These are phyloP conservation scores for Fusarium mundagurra DNA, from an alignment of 2,329 filamentous ascomycete genomes.

Conservation along the genomic window DNA sequence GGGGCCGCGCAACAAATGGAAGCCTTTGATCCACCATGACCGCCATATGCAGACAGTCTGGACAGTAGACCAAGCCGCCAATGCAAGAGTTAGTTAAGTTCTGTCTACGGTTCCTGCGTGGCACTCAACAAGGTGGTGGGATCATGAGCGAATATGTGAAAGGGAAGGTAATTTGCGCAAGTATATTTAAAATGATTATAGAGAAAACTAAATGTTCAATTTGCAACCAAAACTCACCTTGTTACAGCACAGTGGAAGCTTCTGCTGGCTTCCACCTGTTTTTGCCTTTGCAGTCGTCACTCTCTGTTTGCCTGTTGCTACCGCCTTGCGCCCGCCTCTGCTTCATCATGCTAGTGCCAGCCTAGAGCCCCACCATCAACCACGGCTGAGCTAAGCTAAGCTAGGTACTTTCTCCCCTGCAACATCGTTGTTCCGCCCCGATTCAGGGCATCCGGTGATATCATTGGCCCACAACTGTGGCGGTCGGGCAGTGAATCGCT, in stretches of 20 bases:
- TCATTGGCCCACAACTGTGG: conserved; percentile 48
- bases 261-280: conserved; percentile 38
- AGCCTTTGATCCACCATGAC: conserved; percentile 29
- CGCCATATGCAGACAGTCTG: conserved; percentile 8
- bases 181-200: neutral
- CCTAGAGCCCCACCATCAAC: conserved; percentile 27
- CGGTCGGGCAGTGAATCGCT: conserved; percentile 44
- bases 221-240: neutral
- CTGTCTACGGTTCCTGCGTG: conserved; percentile 6
- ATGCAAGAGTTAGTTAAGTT: conserved; percentile 24
- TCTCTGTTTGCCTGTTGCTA: conserved; percentile 40
- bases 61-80: neutral
- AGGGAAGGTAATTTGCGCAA: neutral
- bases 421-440: conserved; percentile 52
- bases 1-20: conserved; percentile 12
- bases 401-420: conserved; percentile 31
- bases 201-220: neutral
- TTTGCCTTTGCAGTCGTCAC: conserved; percentile 41
- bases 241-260: conserved; percentile 29
- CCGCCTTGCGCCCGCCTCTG: conserved; percentile 29
- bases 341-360: conserved; percentile 41
- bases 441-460: conserved; percentile 41
- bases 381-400: conserved; percentile 43
- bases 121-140: conserved; percentile 19
- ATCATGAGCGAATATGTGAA: neutral